A percentile compares a stretch with the other conserved stretches of the same genome.
Evolutionary conservation across 345 rosid species (phyloP).

Genomic region (Gossypium sturtianum): DNA sequence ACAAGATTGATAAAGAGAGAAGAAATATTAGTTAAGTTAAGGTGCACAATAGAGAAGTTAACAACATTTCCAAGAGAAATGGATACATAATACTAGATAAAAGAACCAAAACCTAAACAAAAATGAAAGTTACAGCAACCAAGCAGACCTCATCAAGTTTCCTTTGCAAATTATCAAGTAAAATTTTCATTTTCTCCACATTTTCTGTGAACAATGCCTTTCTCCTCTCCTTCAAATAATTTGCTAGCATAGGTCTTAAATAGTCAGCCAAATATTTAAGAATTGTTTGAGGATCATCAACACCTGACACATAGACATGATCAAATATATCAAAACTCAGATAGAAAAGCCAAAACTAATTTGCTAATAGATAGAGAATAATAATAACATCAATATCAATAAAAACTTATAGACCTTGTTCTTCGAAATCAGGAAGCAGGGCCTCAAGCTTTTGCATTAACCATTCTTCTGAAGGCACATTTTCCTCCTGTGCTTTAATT

Average conservation of each 20-base stretch:
- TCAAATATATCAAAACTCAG: conserved; percentile 11
- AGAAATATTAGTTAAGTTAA: conserved; percentile 7
- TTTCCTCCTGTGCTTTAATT: conserved; percentile 50
- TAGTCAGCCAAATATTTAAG: conserved; percentile 55
- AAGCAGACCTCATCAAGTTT: conserved; percentile 81
- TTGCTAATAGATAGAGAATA: conserved; percentile 1
- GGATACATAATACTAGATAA: background rate
- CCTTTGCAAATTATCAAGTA: conserved; percentile 84
- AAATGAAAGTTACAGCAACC: conserved; percentile 18
- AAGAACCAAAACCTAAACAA: conserved; percentile 8
- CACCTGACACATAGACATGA: conserved; percentile 39
- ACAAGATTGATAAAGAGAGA: conserved; percentile 4
- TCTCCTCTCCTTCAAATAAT: conserved; percentile 67
- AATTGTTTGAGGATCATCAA: conserved; percentile 51
- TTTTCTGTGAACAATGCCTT: conserved; percentile 81
- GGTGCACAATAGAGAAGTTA: background rate
- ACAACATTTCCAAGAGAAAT: conserved; percentile 14
- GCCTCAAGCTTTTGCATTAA: conserved; percentile 52
- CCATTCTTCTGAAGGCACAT: conserved; percentile 78
- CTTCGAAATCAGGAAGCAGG: conserved; percentile 73
- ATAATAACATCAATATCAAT: background rate
- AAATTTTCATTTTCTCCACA: conserved; percentile 63
- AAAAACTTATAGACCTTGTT: conserved; percentile 49
- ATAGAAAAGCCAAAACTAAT: background rate
- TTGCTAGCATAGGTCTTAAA: conserved; percentile 82